Percentiles rank a stretch among this genome's conserved stretches.
Conservation (phyloP, 1,139 yeast genomes). For the Saccharomycopsis hybrid region DNA sequence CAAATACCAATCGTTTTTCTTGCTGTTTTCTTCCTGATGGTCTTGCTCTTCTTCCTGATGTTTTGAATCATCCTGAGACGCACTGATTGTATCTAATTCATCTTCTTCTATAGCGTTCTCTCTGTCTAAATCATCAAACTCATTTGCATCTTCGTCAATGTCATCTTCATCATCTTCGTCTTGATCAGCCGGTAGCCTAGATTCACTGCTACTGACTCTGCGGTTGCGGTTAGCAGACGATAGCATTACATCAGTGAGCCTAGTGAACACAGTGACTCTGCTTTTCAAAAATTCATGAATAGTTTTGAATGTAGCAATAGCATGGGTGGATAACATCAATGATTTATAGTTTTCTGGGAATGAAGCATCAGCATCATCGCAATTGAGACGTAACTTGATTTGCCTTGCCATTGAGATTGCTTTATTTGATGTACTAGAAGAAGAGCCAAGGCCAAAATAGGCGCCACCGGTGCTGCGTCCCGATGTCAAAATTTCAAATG, state of each 20-base stretch:
- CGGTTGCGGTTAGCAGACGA: no score
- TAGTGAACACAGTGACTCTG: conserved; percentile 26
- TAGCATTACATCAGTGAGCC: conserved; percentile 8
- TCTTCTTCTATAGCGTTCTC: conserved; percentile 8
- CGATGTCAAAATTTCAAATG: conserved; percentile 63
- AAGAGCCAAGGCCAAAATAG: conserved; percentile 1
- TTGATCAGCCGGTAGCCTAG: not conserved
- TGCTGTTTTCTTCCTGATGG: conserved; percentile 6
- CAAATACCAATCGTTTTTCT: conserved; percentile 35
- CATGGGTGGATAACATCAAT: conserved; percentile 69
- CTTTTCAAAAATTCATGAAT: conserved; percentile 56
- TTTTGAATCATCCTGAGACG: not conserved
- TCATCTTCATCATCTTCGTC: conserved; percentile 17
- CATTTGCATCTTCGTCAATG: conserved; percentile 19
- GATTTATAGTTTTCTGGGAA: conserved; percentile 34
- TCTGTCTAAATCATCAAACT: conserved; percentile 17
- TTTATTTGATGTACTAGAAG: conserved; percentile 23
- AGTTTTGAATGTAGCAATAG: conserved; percentile 77
- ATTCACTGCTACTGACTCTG: not conserved
- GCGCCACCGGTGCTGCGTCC: conserved; percentile 29
- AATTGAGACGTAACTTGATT: conserved; percentile 48
- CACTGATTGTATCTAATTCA: not conserved
- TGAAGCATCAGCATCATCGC: conserved; percentile 27
- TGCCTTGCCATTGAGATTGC: conserved; percentile 71
- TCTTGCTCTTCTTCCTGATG: conserved; percentile 9